Evolutionary conservation across 768 basidiomycete genomes (phyloP).

Genomic region (Asterophora lycoperdoides): DNA sequence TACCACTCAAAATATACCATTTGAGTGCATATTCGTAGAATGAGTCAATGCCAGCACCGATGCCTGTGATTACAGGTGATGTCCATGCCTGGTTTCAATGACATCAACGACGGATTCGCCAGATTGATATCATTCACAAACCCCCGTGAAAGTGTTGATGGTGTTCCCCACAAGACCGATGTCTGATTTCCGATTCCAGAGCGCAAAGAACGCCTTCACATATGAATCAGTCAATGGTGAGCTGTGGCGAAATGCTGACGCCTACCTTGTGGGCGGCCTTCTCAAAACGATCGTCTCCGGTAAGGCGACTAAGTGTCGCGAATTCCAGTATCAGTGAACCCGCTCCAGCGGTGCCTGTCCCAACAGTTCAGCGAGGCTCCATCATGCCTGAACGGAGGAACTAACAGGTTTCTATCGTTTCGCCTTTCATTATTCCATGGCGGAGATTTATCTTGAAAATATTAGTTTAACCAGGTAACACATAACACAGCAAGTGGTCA

Average conservation of each 20-base stretch:
- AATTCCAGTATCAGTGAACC: constrained; percentile 94
- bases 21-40: constrained; percentile 95
- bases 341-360: constrained; percentile 82
- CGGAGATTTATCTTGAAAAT: constrained; percentile 70
- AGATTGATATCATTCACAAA: constrained; percentile 32
- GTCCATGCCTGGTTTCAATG: constrained; percentile 56
- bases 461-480: constrained; percentile 4
- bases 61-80: constrained; percentile 68
- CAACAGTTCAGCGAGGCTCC: constrained; percentile 5
- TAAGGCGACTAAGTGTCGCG: constrained; percentile 86
- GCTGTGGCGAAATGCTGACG: not conserved
- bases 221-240: not conserved
- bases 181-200: constrained; percentile 89
- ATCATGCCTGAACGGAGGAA: constrained; percentile 11
- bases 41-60: constrained; percentile 94
- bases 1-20: constrained; percentile 85
- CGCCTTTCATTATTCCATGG: constrained; percentile 70
- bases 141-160: constrained; percentile 79
- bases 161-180: constrained; percentile 87
- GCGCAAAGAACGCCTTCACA: constrained; percentile 72
- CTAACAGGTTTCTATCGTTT: constrained; percentile 83
- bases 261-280: constrained; percentile 68
- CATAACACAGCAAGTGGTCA: constrained; percentile 9
- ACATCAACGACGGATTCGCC: not conserved
- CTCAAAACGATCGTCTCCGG: constrained; percentile 87